Evolutionary conservation across 805 yeast species (phyloP), one percentile per base, ranked within the genome.

Genomic region (Nematodospora valgi): DNA sequence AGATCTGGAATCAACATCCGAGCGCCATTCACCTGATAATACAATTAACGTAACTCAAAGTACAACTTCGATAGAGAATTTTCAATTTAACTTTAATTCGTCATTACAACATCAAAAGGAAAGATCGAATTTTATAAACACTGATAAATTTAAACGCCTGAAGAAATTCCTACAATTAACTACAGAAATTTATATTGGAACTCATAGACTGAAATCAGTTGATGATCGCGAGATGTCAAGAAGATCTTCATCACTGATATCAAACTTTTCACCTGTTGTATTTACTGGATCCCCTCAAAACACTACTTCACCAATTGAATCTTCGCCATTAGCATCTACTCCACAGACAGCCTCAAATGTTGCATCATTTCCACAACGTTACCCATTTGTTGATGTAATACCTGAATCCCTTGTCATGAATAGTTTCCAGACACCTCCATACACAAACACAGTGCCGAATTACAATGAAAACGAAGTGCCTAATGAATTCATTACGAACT

Each of bases 151-250:
- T 50, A 86, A 86, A 55, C 64, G 87, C 38, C 71, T 78, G 63
- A 80, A 79, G 46, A 85, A 88, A 51, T 87, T 87, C 14, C 65
- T 88, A 5, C 86, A 86, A n/a, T 62, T 86, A 51, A 85, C 88
- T 34, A 75, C 86, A 2, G 95, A 85, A 55, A 74, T 87, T 2
- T 68, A 86, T 15, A 71, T 88, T 18, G 97, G 97, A 3, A 87
- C 95, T 0, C 82, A 76, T 46, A 64, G 91, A 43, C 68, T 65
- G 68, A 34, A 34, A 29, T 15, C 16, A 13, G 14, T 18, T 3
- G 37, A 39, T 21, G 14, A 9, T 7, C 35, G 10, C 11, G 30
- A 17, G n/a, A 11, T 23, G 5, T 39, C 45, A 34, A 34, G 43
- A 23, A 32, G 38, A 23, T 44, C 48, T 4, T 40, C 37, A 14